Conservation (phyloP, 164 flowering plant genomes). For the Vitis labrusca region DNA sequence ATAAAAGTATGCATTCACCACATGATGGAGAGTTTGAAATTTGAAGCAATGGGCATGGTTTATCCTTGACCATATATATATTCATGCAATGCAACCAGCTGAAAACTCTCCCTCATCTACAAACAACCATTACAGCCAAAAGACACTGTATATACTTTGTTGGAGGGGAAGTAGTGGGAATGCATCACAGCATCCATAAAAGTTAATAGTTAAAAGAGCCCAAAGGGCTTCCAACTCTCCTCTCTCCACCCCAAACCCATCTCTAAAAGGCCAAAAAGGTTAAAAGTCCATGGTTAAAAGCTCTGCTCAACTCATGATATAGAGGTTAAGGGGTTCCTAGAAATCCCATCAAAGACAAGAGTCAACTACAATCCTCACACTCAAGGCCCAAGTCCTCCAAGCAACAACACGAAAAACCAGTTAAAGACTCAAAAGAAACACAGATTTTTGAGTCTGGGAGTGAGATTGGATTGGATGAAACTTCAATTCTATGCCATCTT, state of each 20-base stretch:
- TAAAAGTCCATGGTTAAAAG: background rate
- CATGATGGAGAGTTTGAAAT: too few species aligned
- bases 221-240: background rate
- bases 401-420: background rate
- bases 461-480: too few species aligned
- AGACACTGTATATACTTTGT: too few species aligned
- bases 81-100: too few species aligned
- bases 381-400: background rate
- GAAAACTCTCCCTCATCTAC: too few species aligned
- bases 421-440: too few species aligned
- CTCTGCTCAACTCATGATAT: background rate
- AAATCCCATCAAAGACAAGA: background rate
- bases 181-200: slow-evolving; percentile 5
- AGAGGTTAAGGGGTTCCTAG: background rate
- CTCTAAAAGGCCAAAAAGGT: background rate
- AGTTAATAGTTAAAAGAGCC: background rate
- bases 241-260: background rate
- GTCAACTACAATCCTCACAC: background rate
- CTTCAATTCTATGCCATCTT: too few species aligned
- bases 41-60: too few species aligned
- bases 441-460: too few species aligned
- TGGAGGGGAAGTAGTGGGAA: background rate
- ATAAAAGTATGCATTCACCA: too few species aligned
- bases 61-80: too few species aligned
- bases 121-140: too few species aligned